Evolutionary conservation across 257 asterid species (phyloP), one percentile per base, ranked within the genome.

Genomic region (Osmanthus fragrans): DNA sequence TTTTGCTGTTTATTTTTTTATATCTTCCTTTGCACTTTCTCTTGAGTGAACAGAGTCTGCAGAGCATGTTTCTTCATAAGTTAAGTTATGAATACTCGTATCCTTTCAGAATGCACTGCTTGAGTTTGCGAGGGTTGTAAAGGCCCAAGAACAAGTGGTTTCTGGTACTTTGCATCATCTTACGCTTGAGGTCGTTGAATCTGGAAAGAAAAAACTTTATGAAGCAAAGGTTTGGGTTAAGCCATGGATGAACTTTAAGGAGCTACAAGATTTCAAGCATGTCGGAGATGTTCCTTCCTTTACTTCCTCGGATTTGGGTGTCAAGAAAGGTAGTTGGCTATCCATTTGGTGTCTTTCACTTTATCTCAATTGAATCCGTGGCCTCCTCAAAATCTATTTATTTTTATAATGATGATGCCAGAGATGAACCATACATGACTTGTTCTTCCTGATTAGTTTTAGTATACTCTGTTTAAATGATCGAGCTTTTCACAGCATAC

Each of bases 191-290:
- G 42, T 37, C 42, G 1, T 37, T 37, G 42, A 37, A 36, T 36
- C 40, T 7, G 90, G 82, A 16, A 65, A 86, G 80, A 89, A 81
- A 76, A 94, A 92, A 74, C 85, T 80, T 5, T 94, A 92, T 40
- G 98, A 92, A 84, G 92, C 98, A 39, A 88, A 94, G 87, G 94
- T 92, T 13, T 94, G 98, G 98, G 96, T 91, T 78, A 94, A 94
- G 90, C 85, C 90, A 25, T 94, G 96, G 97, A 1, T 80, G 91
- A 82, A 91, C 77, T 94, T 94, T 87, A 94, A 91, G 93, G 89
- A 94, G 80, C 80, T 94, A 16, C 89, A 91, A 77, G 96, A 92
- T 37, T 94, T 94, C 83, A 94, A 90, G 86, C 90, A 11, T 36
- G 82, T 86, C 42, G 91, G 87, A 37, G 90, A 88, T 79, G 92